Conservation (phyloP, 1,139 yeast genomes). For the Lodderomyces margitis region DNA sequence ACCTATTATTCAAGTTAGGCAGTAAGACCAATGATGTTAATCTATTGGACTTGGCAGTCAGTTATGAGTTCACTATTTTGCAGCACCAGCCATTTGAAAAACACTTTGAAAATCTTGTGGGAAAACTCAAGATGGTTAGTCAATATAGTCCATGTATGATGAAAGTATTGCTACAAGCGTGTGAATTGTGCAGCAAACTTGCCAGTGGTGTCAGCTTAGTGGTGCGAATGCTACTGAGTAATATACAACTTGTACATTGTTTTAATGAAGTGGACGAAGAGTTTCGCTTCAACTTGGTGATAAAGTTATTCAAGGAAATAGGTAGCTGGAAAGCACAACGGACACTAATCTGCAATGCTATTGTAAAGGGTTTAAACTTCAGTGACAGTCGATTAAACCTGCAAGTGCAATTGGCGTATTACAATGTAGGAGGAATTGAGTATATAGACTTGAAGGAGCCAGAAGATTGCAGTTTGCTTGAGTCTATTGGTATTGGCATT, state of each 20-base stretch:
- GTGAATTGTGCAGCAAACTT: not conserved
- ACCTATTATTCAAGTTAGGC: constrained; percentile 23
- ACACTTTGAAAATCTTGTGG: constrained; percentile 14
- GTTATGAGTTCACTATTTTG: constrained; percentile 22
- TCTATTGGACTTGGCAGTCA: constrained; percentile 19
- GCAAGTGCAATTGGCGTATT: constrained; percentile 21
- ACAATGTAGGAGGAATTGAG: constrained; percentile 21
- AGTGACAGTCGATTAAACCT: constrained; percentile 13
- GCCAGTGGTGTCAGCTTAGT: not conserved
- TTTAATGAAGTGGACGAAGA: not conserved
- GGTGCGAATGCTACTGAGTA: not conserved
- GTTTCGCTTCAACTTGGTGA: not conserved
- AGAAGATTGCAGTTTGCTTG: not conserved
- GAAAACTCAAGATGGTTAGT: constrained; percentile 21
- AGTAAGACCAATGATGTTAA: constrained; percentile 10
- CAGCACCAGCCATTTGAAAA: constrained; percentile 13
- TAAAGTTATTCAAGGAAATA: constrained; percentile 13
- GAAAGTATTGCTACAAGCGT: not conserved
- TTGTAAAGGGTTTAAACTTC: constrained; percentile 16
- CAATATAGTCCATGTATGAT: not conserved
- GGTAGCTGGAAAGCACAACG: constrained; percentile 6
- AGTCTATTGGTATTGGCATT: not conserved
- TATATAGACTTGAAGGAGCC: constrained; percentile 12
- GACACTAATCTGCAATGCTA: constrained; percentile 14
- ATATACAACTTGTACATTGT: not conserved